Evolutionary conservation across 352 stramenopile species (phyloP), one percentile per base, ranked within the genome.

Genomic region (Pythium folliculosum): DNA sequence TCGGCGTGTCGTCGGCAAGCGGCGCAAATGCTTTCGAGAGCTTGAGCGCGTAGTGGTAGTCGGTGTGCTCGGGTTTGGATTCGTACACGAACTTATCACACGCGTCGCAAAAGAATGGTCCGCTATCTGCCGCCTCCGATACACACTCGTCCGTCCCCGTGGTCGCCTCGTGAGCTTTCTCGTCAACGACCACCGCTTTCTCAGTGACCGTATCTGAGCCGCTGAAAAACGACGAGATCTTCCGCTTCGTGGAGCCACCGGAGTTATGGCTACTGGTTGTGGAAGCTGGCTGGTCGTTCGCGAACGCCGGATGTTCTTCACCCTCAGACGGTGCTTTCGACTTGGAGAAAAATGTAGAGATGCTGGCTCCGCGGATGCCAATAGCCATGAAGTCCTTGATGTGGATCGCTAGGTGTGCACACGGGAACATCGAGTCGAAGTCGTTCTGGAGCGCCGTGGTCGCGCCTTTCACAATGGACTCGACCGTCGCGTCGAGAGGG

Each of bases 261-360:
- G 58, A 40, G 32, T 23, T 65, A 13, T n/a, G 40, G 40, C 40
- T 47, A 7, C 40, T 47, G 7, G 6, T 47, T 47, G 13, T 47
- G 13, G 12, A 47, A 43, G 19, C 2, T 49, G 53, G 44, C 40
- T 72, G 51, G 2, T 56, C 58, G 16, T 62, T 61, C 3, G 16
- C 57, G 30, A 55, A 65, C 12, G 38, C 48, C 21, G 37, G 44
- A 37, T 56, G 51, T 13, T 63, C 51, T 58, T 47, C 27, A 43
- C 63, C 25, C 3, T 48, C 38, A 2, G 19, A 19, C 3, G 48
- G 51, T 5, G 37, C 51, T 32, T 63, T 23, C 53, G 59, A 60
- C 52, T 86, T 87, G 43, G 74, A 78, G 58, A 92, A 92, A 63
- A 88, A 94, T 17, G 75, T 90, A 2, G 82, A 90, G 50, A 92